A percentile compares a stretch with the other conserved stretches of the same genome.
phyloP scores from a whole-genome alignment of 306 rosid species.

The Parietaria judaica region DNA sequence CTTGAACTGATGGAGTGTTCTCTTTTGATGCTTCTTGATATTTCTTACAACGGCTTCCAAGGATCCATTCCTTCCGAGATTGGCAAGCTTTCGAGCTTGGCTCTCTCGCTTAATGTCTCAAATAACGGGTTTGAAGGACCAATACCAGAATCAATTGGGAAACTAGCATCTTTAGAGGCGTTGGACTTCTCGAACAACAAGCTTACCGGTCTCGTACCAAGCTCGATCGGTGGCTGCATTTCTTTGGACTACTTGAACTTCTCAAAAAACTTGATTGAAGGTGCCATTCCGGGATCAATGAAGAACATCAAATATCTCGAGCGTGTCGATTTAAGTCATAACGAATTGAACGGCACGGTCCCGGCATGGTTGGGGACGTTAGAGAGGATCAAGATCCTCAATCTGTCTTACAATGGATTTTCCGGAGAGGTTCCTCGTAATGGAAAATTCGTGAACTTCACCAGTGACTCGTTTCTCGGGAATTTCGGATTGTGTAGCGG shows the following conservation, averaged over 20 bases:
- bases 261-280: conserved; percentile 18
- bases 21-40: conserved; percentile 16
- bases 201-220: conserved; percentile 18
- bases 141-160: conserved; percentile 19
- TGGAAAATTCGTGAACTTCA: background rate
- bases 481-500: conserved; percentile 26
- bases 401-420: conserved; percentile 19
- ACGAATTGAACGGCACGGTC: conserved; percentile 15
- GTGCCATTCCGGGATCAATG: conserved; percentile 21
- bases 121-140: conserved; percentile 21
- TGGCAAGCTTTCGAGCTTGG: conserved; percentile 7
- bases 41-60: conserved; percentile 19
- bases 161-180: conserved; percentile 16
- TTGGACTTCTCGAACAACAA: conserved; percentile 21
- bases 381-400: conserved; percentile 7
- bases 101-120: conserved; percentile 20
- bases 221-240: conserved; percentile 19
- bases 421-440: conserved; percentile 22
- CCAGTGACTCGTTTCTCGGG: conserved; percentile 17
- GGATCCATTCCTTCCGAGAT: conserved; percentile 18
- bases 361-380: conserved; percentile 14
- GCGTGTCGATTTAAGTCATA: conserved; percentile 15
- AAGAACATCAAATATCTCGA: conserved; percentile 10
- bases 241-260: conserved; percentile 22
- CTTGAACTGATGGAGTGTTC: conserved; percentile 17